These are phyloP conservation scores for Eucalyptus cladocalyx DNA, from an alignment of 345 rosid genomes.

Conservation along the genomic window DNA sequence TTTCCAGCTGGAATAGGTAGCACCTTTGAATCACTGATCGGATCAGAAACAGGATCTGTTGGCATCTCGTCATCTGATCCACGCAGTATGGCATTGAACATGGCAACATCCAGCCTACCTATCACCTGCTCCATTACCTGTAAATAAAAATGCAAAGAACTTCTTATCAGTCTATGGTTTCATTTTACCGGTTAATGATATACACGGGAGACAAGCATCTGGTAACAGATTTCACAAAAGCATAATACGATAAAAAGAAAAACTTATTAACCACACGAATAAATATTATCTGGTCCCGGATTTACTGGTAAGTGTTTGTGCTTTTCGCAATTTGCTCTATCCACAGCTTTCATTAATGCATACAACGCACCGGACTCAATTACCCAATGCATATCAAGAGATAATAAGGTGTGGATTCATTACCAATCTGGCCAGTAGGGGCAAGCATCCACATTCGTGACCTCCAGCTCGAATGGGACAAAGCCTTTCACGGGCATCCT, in stretches of 20 bases:
- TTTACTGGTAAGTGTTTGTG: neutral
- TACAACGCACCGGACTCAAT: neutral
- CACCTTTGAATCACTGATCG: conserved; percentile 74
- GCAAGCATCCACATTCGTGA: conserved; percentile 87
- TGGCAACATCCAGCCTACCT: conserved; percentile 81
- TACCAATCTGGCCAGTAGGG: conserved; percentile 75
- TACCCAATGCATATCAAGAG: neutral
- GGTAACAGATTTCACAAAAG: neutral
- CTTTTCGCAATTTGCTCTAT: neutral
- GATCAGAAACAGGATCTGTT: conserved; percentile 93
- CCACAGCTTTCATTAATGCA: neutral
- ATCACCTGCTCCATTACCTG: conserved; percentile 95
- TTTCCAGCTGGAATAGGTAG: conserved; percentile 90
- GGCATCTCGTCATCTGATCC: conserved; percentile 97
- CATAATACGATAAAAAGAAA: neutral
- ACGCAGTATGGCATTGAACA: conserved; percentile 96
- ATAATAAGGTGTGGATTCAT: neutral
- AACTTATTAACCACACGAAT: neutral
- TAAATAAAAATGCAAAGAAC: neutral
- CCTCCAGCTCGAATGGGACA: conserved; percentile 80
- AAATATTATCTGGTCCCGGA: neutral
- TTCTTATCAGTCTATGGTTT: neutral
- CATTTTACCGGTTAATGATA: neutral
- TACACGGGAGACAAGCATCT: neutral
- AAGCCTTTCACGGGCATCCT: conserved; percentile 85